These are phyloP conservation scores for Fragaria iinumae DNA, from an alignment of 306 rosid species.

Conservation along the genomic window DNA sequence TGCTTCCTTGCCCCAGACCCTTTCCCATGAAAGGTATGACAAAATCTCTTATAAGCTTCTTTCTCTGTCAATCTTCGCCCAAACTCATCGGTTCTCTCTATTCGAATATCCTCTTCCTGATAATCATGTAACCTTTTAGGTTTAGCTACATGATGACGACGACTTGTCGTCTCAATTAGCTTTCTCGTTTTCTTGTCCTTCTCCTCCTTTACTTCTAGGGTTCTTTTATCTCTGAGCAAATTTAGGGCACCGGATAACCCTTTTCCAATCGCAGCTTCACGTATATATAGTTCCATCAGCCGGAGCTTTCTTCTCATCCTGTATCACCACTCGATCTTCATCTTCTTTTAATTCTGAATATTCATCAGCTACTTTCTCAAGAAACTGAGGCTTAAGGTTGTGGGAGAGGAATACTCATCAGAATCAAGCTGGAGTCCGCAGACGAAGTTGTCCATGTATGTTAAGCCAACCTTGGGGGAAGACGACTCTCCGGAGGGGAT, in stretches of 20 bases:
- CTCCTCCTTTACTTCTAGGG: neutral
- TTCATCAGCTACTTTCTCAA: neutral
- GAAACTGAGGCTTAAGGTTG: neutral
- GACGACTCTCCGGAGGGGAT: neutral
- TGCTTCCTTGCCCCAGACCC: constrained; percentile 88
- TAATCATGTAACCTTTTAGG: neutral
- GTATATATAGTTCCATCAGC: neutral
- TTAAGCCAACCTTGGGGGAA: neutral
- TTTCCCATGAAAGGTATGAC: constrained; percentile 87
- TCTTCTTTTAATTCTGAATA: neutral
- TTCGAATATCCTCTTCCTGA: neutral
- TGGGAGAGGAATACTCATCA: neutral
- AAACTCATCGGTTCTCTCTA: neutral
- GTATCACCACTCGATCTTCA: neutral
- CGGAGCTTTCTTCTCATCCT: neutral
- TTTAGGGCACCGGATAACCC: neutral
- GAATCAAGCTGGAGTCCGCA: neutral
- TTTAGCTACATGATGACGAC: neutral
- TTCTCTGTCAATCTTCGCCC: constrained; percentile 56
- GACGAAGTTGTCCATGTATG: neutral
- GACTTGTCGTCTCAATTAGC: neutral
- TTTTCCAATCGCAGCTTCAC: neutral
- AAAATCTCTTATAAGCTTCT: constrained; percentile 67
- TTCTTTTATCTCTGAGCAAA: neutral
- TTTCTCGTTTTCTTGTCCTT: neutral